Base-by-base conservation (phyloP, 2,329 filamentous ascomycete species). In the Colletotrichum sidae region DNA sequence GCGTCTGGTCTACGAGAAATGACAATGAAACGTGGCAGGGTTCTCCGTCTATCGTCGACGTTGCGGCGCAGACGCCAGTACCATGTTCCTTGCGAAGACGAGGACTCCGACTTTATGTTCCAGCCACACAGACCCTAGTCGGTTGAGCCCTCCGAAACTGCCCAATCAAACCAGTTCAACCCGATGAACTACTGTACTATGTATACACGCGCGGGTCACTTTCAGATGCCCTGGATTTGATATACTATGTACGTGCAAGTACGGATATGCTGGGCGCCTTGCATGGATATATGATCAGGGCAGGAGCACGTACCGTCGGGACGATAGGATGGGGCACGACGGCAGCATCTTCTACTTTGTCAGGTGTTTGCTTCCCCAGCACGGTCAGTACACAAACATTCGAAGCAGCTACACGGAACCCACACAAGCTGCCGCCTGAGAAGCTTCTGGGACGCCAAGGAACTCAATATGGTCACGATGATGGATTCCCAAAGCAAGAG, bases 21-120 rank as follows among this genome's bases (percentile, higher is more conserved):
- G 60, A 54, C 38, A 65, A 65, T 65, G 64, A 67, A 67, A 67
- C 64, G 65, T 59, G 60, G 15, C 54, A 67, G 45, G 64, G 64
- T 42, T 59, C 25, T 17, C n/a, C 10, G 25, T 25, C 25, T 25
- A 51, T 42, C 51, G 34, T 65, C 49, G 46, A 33, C 25, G 25
- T 4, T 25, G 25, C 25, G 25, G 25, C 25, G 25, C 25, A 25
- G 25, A 25, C 25, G 25, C 25, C 25, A 25, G 25, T 25, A 25
- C 25, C 25, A 25, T 25, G 25, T 25, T 25, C 25, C 25, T 25
- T 25, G 25, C 25, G 25, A 25, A 25, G 25, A 25, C 25, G 25
- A 25, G 25, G 25, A 25, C 25, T 25, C 25, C 25, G 25, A 25
- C 25, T 44, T 12, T 39, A 54, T 35, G 51, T 61, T 44, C 50